These are phyloP conservation scores for Podospora appendiculata DNA, from an alignment of 495 filamentous ascomycete species.

Conservation along the genomic window DNA sequence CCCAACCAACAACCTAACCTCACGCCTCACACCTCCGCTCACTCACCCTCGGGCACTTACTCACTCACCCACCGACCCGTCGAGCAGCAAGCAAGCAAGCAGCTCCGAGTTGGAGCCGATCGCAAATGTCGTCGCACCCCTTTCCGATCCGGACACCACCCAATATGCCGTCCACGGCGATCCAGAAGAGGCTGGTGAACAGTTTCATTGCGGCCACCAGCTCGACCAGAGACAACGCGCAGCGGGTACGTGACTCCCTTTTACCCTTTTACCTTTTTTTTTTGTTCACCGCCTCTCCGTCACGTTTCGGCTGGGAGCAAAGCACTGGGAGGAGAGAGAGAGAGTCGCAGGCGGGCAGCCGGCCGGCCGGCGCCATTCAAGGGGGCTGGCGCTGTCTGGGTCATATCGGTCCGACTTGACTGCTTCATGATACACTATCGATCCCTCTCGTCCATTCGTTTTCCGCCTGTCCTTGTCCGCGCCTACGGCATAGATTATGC, in stretches of 20 bases:
- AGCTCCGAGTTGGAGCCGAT: no score
- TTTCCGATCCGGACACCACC: not conserved
- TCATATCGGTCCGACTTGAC: not conserved
- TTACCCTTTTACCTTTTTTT: not conserved
- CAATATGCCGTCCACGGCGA: constrained; percentile 17
- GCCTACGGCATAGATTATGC: not conserved
- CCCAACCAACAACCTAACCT: no score
- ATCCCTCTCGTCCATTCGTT: not conserved
- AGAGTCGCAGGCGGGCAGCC: not conserved
- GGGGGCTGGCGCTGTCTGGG: not conserved
- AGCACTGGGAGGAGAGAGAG: no score
- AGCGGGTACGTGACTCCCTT: constrained; percentile 31
- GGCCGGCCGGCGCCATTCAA: not conserved
- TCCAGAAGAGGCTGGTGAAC: constrained; percentile 42
- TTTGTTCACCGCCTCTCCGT: not conserved
- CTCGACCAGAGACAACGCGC: constrained; percentile 42
- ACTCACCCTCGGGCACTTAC: no score
- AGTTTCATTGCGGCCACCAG: constrained; percentile 49
- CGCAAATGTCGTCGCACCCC: no score
- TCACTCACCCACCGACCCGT: no score
- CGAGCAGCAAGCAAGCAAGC: no score
- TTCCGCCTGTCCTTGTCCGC: not conserved
- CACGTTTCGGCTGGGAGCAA: not conserved
- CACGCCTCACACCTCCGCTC: no score
- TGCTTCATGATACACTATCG: no score